These are phyloP conservation scores for Pseudocercospora crystallina DNA, from an alignment of 2,329 filamentous ascomycete species.

Conservation along the genomic window DNA sequence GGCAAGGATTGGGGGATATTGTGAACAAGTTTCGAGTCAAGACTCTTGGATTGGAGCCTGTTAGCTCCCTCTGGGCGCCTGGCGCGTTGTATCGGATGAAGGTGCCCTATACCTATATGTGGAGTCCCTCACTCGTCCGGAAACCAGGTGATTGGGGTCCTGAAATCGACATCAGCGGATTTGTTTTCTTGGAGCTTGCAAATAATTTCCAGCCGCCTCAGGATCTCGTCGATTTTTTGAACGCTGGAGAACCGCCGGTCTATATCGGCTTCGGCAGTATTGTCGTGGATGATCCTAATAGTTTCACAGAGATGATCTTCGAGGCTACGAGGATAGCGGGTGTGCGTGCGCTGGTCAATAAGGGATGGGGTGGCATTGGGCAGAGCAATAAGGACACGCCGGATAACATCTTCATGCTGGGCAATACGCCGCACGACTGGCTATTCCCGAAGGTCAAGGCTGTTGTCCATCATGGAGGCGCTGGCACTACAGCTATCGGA, in stretches of 20 bases:
- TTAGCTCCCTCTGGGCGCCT: slow-evolving; percentile 75
- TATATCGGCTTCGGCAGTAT: slow-evolving; percentile 79
- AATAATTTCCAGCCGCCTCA: slow-evolving; percentile 36
- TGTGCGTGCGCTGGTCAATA: slow-evolving; percentile 69
- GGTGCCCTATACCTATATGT: slow-evolving; percentile 72
- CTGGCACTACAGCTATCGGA: slow-evolving; percentile 73
- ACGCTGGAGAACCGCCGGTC: slow-evolving; percentile 59
- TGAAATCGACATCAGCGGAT: slow-evolving; percentile 37
- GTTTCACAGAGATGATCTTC: slow-evolving; percentile 70
- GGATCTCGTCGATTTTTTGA: slow-evolving; percentile 51
- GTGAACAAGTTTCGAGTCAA: slow-evolving; percentile 72
- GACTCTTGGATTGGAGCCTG: slow-evolving; percentile 68
- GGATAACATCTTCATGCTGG: slow-evolving; percentile 67
- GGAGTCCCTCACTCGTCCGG: slow-evolving; percentile 33
- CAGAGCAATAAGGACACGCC: slow-evolving; percentile 59
- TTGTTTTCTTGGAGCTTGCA: slow-evolving; percentile 38
- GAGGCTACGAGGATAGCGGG: slow-evolving; percentile 65
- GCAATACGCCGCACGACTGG: slow-evolving; percentile 76
- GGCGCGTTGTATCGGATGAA: slow-evolving; percentile 70
- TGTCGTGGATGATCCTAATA: slow-evolving; percentile 69
- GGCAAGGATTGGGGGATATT: slow-evolving; percentile 67
- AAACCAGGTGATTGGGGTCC: slow-evolving; percentile 48
- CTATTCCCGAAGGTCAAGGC: slow-evolving; percentile 66
- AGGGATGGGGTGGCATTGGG: slow-evolving; percentile 74
- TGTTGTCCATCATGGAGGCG: slow-evolving; percentile 74